phyloP scores from a whole-genome alignment of 768 basidiomycete genomes.

The Termitomyces eurrhizus region DNA sequence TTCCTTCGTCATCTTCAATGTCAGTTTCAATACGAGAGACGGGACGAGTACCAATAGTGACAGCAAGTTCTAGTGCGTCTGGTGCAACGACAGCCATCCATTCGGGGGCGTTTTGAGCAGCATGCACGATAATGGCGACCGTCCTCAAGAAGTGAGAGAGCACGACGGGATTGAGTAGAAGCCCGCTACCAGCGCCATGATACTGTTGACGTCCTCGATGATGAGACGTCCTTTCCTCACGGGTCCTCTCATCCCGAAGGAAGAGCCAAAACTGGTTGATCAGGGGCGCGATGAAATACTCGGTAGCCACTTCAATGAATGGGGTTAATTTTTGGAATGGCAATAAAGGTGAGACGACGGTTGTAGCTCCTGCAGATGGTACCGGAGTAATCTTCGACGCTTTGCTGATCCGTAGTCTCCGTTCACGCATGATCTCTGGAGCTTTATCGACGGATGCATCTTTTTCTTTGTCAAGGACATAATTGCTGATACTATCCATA shows the following conservation, averaged over 20 bases:
- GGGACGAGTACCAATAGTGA: slow-evolving; percentile 70
- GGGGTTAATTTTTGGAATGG: slow-evolving; percentile 24
- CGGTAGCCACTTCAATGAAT: slow-evolving; percentile 75
- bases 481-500: slow-evolving; percentile 56
- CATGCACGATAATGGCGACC: slow-evolving; percentile 76
- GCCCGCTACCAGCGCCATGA: slow-evolving; percentile 72
- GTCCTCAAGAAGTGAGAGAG: slow-evolving; percentile 75
- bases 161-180: slow-evolving; percentile 76
- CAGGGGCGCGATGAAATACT: slow-evolving; percentile 85
- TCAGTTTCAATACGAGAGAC: slow-evolving; percentile 41
- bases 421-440: slow-evolving; percentile 67
- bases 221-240: slow-evolving; percentile 66
- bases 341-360: background rate
- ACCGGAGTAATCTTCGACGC: slow-evolving; percentile 45
- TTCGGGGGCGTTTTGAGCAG: slow-evolving; percentile 72
- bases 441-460: slow-evolving; percentile 50
- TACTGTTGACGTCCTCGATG: slow-evolving; percentile 55
- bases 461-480: slow-evolving; percentile 59
- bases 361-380: slow-evolving; percentile 7
- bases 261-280: slow-evolving; percentile 96
- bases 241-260: slow-evolving; percentile 76
- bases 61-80: slow-evolving; percentile 76
- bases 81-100: slow-evolving; percentile 83
- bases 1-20: slow-evolving; percentile 31
- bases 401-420: slow-evolving; percentile 62